These are phyloP conservation scores for Carex sylvatica DNA, from an alignment of 202 grass and related monocot genomes.

Conservation along the genomic window DNA sequence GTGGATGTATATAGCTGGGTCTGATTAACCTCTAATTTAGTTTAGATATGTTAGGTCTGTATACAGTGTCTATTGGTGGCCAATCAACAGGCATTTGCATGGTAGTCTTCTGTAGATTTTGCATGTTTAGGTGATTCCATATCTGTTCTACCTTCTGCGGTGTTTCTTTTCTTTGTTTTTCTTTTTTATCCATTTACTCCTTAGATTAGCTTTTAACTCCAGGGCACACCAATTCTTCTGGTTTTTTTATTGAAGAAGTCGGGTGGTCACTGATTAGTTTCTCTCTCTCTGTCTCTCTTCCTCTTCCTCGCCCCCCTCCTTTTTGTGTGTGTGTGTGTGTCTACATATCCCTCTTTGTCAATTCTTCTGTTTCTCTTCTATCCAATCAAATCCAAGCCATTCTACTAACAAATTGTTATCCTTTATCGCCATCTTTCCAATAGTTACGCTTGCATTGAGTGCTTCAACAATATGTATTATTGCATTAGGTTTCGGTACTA, in stretches of 20 bases:
- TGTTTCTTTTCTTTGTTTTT: conserved; percentile 15
- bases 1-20: conserved; percentile 16
- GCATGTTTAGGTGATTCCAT: conserved; percentile 17
- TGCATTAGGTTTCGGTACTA: conserved; percentile 9
- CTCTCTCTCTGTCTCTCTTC: neutral
- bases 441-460: neutral
- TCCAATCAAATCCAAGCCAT: neutral
- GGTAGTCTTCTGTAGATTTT: conserved; percentile 14
- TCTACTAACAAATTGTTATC: conserved; percentile 24
- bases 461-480: neutral
- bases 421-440: neutral
- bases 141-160: conserved; percentile 24
- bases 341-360: neutral
- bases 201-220: conserved; percentile 18
- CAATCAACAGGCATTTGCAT: conserved; percentile 5
- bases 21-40: conserved; percentile 16
- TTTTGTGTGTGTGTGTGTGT: neutral
- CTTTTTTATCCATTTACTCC: conserved; percentile 13
- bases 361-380: conserved; percentile 13
- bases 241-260: conserved; percentile 70
- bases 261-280: conserved; percentile 16
- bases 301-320: too few species aligned
- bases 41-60: conserved; percentile 6
- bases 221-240: conserved; percentile 46
- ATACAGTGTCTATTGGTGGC: conserved; percentile 17